Evolutionary conservation across 192 early-diverging fungal species (phyloP), one percentile per base, ranked within the genome.

Genomic region (Coemansia brasiliensis): DNA sequence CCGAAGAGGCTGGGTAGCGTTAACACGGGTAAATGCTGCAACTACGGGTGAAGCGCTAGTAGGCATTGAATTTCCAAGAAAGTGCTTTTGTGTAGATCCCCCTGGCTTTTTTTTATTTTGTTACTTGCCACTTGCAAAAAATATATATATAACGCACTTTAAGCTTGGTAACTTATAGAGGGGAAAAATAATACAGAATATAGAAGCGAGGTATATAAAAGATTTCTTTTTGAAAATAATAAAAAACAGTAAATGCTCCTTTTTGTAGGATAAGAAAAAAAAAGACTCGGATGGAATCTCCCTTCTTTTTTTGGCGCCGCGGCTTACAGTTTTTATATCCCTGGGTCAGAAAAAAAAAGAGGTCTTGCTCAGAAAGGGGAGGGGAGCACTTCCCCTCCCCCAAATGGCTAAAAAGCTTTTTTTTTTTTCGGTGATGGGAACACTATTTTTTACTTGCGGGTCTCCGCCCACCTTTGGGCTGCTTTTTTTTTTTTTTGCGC

Each of bases 41-140:
- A 57, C 46, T 26, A 51, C 52, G 17, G 52, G 48, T 24, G 72
- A 55, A 25, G 55, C 63, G 56, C 70, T 61, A 64, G 53, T 57
- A 43, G 61, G 61, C 68, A 71, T 71, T 52, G 59, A 57, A 68
- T 52, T 35, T 35, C 32, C 32, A 35, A 35, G n/a, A n/a, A n/a
- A 15, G 27, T 16, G 41, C 39, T 10, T 10, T n/a, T 37, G 29
- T n/a, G 44, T 29, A 25, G 27, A 39, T 41, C 53, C 32, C 32
- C 32, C 32, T 35, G 32, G 32, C 10, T 10, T 29, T 29, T 6
- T 35, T 35, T 35, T 35, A 35, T 9, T 2, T 2, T n/a, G n/a
- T n/a, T 35, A 35, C 10, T 29, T 35, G 32, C 32, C 10, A 10
- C 49, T 32, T 13, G 26, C 49, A 51, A 51, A 46, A 5, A 46